A percentile compares a stretch with the other conserved stretches of the same genome.
phyloP scores from a whole-genome alignment of 106 monocot genomes.

The Cymbidium sinense region DNA sequence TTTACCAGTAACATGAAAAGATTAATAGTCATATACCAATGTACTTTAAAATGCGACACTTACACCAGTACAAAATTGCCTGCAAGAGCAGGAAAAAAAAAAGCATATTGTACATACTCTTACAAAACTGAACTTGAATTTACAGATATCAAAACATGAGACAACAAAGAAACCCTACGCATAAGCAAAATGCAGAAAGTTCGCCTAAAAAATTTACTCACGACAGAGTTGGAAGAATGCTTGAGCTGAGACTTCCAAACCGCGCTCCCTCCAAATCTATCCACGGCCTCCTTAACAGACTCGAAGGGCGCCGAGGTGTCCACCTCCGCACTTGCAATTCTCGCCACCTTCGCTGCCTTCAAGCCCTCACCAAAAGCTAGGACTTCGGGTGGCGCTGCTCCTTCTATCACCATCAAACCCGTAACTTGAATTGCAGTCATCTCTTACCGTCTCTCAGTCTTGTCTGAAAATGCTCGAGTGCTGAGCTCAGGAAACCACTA shows the following conservation, averaged over 20 bases:
- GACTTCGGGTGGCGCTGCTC: conserved; percentile 11
- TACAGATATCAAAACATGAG: background rate
- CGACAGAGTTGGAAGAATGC: conserved; percentile 23
- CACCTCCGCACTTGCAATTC: conserved; percentile 55
- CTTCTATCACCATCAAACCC: background rate
- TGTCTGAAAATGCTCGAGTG: background rate
- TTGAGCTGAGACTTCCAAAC: conserved; percentile 63
- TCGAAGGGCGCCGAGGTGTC: conserved; percentile 92
- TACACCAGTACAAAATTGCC: background rate
- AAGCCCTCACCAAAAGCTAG: conserved; percentile 9
- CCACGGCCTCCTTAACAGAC: conserved; percentile 86
- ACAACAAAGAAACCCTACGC: background rate
- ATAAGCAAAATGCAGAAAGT: background rate
- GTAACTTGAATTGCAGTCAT: background rate
- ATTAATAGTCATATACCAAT: background rate
- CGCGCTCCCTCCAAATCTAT: conserved; percentile 72
- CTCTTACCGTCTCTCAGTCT: background rate
- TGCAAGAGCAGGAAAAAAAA: background rate
- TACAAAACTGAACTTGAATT: background rate
- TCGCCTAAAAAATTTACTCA: background rate
- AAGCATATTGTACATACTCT: background rate
- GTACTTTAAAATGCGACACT: background rate
- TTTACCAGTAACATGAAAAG: background rate
- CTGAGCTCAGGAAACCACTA: background rate
- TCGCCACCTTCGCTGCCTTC: conserved; percentile 10